These are phyloP conservation scores for Hansenula sp. DNA, from an alignment of 1,139 yeast genomes.

Conservation along the genomic window DNA sequence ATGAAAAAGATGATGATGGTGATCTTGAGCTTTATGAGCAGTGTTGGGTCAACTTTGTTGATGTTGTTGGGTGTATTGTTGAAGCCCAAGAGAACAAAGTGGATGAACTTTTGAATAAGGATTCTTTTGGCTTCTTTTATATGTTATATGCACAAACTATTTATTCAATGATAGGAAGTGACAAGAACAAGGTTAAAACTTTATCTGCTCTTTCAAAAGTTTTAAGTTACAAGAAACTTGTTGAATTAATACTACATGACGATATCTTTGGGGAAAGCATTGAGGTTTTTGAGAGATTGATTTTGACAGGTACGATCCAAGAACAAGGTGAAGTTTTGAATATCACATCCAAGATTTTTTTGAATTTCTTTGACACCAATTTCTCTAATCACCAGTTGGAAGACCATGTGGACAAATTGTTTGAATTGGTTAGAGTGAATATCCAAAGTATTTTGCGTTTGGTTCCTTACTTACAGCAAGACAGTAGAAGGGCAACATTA, in stretches of 20 bases:
- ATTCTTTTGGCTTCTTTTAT: constrained; percentile 71
- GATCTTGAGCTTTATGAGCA: constrained; percentile 57
- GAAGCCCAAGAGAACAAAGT: constrained; percentile 46
- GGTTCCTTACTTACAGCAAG: constrained; percentile 40
- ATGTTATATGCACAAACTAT: constrained; percentile 82
- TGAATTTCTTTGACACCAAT: constrained; percentile 25
- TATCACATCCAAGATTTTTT: constrained; percentile 48
- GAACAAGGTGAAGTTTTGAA: constrained; percentile 15
- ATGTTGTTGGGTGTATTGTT: constrained; percentile 68
- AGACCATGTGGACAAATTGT: constrained; percentile 69
- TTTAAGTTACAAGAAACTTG: constrained; percentile 53
- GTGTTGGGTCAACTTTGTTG: constrained; percentile 78
- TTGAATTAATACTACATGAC: constrained; percentile 60
- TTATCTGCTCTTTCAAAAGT: constrained; percentile 54
- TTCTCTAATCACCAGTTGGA: constrained; percentile 35
- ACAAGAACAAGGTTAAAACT: constrained; percentile 35
- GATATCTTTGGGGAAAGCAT: constrained; percentile 72
- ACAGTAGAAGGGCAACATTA: background rate
- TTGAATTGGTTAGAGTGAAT: constrained; percentile 74
- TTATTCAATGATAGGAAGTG: constrained; percentile 55
- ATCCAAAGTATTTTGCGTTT: constrained; percentile 59
- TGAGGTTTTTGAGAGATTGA: constrained; percentile 71
- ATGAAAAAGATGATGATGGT: constrained; percentile 18
- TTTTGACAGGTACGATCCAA: background rate
- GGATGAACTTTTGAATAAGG: constrained; percentile 42